phyloP scores from a whole-genome alignment of 2,329 filamentous ascomycete species.

The Aspergillus viridinutans region DNA sequence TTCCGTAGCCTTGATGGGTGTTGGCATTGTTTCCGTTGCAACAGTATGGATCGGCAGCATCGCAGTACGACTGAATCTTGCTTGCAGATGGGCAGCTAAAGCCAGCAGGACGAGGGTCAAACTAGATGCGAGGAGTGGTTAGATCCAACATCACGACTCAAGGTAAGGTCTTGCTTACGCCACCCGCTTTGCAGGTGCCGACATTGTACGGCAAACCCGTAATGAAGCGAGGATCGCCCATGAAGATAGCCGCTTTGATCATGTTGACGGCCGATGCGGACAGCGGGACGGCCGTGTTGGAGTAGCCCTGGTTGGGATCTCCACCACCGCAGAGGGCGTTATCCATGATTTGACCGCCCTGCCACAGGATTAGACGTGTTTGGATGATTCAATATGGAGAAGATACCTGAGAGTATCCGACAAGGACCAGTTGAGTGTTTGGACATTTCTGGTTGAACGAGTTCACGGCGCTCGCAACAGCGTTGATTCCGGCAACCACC shows the following conservation, averaged over 20 bases:
- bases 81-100: slow-evolving; percentile 54
- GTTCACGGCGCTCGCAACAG: slow-evolving; percentile 58
- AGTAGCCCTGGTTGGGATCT: slow-evolving; percentile 45
- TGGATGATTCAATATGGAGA: background rate
- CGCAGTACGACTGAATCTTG: slow-evolving; percentile 63
- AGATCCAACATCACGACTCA: background rate
- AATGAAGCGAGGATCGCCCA: slow-evolving; percentile 59
- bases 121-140: slow-evolving; percentile 38
- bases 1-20: slow-evolving; percentile 59
- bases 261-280: slow-evolving; percentile 48
- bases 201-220: slow-evolving; percentile 57
- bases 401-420: slow-evolving; percentile 59
- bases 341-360: slow-evolving; percentile 62
- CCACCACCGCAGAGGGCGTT: slow-evolving; percentile 58
- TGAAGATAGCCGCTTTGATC: slow-evolving; percentile 62
- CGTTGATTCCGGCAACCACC: slow-evolving; percentile 53
- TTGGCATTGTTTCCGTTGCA: slow-evolving; percentile 60
- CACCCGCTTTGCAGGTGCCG: slow-evolving; percentile 55
- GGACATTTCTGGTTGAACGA: slow-evolving; percentile 55
- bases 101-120: slow-evolving; percentile 55
- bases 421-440: slow-evolving; percentile 54
- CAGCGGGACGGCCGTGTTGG: slow-evolving; percentile 43
- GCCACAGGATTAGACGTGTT: background rate
- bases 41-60: slow-evolving; percentile 61
- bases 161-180: slow-evolving; percentile 46